Evolutionary conservation across 306 rosid species (phyloP).

Genomic region (Pueraria montana): DNA sequence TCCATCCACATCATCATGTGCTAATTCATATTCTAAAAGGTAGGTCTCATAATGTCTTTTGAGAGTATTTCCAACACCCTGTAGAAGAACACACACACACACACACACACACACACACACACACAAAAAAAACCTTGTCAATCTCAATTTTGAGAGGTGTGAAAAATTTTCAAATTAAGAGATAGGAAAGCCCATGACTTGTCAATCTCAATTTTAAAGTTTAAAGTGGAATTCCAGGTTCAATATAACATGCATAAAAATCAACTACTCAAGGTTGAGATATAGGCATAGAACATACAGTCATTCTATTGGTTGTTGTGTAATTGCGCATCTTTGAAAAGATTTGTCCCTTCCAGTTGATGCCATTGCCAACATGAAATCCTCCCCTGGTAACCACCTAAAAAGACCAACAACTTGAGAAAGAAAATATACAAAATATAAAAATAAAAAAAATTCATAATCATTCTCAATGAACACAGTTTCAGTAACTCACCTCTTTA

Average conservation of each 20-base stretch:
- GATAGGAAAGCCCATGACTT: too few relatives aligned
- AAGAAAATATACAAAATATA: neutral
- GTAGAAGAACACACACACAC: constrained; percentile 40
- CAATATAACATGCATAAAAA: neutral
- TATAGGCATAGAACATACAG: constrained; percentile 66
- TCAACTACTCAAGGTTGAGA: constrained; percentile 11
- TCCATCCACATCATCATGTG: constrained; percentile 99
- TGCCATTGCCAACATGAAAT: constrained; percentile 99
- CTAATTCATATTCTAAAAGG: constrained; percentile 95
- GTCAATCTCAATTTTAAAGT: too few relatives aligned
- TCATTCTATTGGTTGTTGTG: constrained; percentile 98
- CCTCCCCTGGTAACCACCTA: constrained; percentile 99
- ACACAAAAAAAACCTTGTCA: constrained; percentile 13
- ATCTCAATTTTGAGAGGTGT: too few relatives aligned
- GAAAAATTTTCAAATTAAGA: too few relatives aligned
- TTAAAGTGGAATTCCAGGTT: too few relatives aligned
- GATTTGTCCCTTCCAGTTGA: constrained; percentile 99
- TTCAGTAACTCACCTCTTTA: constrained; percentile 74
- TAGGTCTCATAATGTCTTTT: constrained; percentile 98
- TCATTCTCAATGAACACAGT: constrained; percentile 32
- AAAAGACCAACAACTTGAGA: constrained; percentile 43
- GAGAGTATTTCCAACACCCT: constrained; percentile 99
- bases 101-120: too few relatives aligned
- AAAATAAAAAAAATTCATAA: neutral
- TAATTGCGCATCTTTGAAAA: constrained; percentile 99